phyloP scores from a whole-genome alignment of 495 filamentous ascomycete genomes.

The Talaromyces wortmannii region DNA sequence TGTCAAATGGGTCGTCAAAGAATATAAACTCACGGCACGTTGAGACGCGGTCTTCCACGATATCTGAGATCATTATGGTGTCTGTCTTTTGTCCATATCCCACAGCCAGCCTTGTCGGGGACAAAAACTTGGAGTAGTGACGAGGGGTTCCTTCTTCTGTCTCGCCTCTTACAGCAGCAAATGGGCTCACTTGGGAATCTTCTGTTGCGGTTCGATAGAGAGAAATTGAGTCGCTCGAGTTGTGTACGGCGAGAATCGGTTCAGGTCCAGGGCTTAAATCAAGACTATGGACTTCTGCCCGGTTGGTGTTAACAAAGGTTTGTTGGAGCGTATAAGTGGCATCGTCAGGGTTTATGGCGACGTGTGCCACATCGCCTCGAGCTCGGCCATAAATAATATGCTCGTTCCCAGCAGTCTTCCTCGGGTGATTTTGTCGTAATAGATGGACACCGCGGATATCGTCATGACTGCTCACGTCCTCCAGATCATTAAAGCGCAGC shows the following conservation, averaged over 20 bases:
- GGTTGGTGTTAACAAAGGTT: slow-evolving; percentile 21
- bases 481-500: slow-evolving; percentile 44
- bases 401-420: slow-evolving; percentile 17
- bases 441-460: slow-evolving; percentile 56
- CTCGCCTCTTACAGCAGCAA: slow-evolving; percentile 26
- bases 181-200: slow-evolving; percentile 23
- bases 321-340: slow-evolving; percentile 21
- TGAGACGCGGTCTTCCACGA: slow-evolving; percentile 32
- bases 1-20: slow-evolving; percentile 9
- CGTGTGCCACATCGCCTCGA: slow-evolving; percentile 29
- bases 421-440: slow-evolving; percentile 31
- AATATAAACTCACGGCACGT: slow-evolving; percentile 25
- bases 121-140: slow-evolving; percentile 47
- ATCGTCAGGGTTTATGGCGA: slow-evolving; percentile 21
- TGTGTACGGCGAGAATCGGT: slow-evolving; percentile 37
- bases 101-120: slow-evolving; percentile 39
- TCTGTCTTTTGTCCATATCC: slow-evolving; percentile 37
- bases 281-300: slow-evolving; percentile 19
- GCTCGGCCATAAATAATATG: slow-evolving; percentile 34
- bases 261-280: slow-evolving; percentile 24
- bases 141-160: slow-evolving; percentile 19
- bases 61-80: slow-evolving; percentile 42
- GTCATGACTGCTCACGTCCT: slow-evolving; percentile 49
- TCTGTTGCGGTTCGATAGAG: slow-evolving; percentile 35
- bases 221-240: slow-evolving; percentile 32